Evolutionary conservation across 768 basidiomycete genomes (phyloP), one percentile per base, ranked within the genome.

Genomic region (Xerocomellus chrysenteron): DNA sequence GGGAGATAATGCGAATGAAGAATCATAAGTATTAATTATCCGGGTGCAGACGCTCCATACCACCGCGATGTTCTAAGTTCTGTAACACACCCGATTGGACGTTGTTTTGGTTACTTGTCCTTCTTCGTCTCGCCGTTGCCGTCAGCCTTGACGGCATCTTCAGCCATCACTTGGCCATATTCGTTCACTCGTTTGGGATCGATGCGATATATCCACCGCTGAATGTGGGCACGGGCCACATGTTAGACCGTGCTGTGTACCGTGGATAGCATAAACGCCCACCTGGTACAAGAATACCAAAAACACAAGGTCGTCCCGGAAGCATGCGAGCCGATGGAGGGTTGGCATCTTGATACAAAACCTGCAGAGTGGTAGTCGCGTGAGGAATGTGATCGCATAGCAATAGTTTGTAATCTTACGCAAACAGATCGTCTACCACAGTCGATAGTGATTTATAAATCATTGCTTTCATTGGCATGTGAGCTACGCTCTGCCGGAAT

Each of bases 381-480:
- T 57, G 56, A 71, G n/a, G n/a, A n/a, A 57, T 61, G 50, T 61
- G 50, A 50, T 28, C 26, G 17, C 58, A 45, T 52, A 35, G 67
- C 48, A 57, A 66, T 54, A 28, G 44, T 32, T 45, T 19, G 36
- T 55, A 36, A 62, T 44, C 88, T 65, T 78, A 93, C 90, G 88
- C 87, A 70, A 93, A 92, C 64, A 96, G 83, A 72, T 98, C 94
- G 74, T 96, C 95, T 44, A 95, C 90, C 47, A 92, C 89, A 1
- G 88, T 92, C 44, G 92, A 89, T 56, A 96, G 78, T 2, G 90
- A 86, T 76, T 96, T 97, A 80, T 94, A 96, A 63, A 94, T 87
- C 92, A 98, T 94, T 4, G 95, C 90, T 72, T 95, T 97, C 88
- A 97, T 95, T 19, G 95, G 95, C 88, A 98, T 94, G 70, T 98